phyloP scores from a whole-genome alignment of 2,329 filamentous ascomycete genomes.

The Beauveria sp. region DNA sequence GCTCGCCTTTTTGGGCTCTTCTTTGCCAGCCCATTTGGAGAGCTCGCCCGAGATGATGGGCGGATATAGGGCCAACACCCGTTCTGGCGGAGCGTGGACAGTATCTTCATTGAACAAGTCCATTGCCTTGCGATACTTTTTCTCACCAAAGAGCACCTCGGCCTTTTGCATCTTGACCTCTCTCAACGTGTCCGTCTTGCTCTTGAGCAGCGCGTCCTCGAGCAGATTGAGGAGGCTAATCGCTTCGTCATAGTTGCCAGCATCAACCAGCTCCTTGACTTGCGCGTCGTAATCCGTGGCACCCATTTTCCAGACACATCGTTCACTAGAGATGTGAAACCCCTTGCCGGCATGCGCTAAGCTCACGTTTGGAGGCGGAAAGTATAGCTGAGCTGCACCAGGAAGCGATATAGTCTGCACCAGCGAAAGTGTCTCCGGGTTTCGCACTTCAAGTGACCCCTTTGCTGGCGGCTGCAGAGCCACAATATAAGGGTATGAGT shows the following conservation, averaged over 20 bases:
- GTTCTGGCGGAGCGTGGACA: constrained; percentile 80
- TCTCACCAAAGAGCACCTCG: constrained; percentile 71
- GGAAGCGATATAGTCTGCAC: constrained; percentile 79
- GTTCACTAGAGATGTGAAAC: constrained; percentile 86
- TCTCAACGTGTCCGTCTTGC: constrained; percentile 73
- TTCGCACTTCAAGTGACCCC: constrained; percentile 81
- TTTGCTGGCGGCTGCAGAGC: constrained; percentile 77
- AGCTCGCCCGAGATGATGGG: constrained; percentile 75
- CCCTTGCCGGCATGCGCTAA: constrained; percentile 95
- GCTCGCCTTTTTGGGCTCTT: constrained; percentile 31
- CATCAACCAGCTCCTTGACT: constrained; percentile 70
- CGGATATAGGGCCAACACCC: constrained; percentile 80
- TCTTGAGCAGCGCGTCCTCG: constrained; percentile 79
- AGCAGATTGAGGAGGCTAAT: constrained; percentile 84
- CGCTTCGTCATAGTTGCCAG: constrained; percentile 76
- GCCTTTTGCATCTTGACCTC: constrained; percentile 91
- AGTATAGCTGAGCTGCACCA: constrained; percentile 77
- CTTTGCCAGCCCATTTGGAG: constrained; percentile 47
- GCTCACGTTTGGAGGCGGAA: constrained; percentile 86
- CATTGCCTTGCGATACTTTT: constrained; percentile 77
- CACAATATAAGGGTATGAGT: constrained; percentile 93
- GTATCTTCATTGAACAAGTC: constrained; percentile 81
- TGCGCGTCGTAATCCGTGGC: constrained; percentile 87
- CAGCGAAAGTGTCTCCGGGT: constrained; percentile 83
- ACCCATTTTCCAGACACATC: constrained; percentile 93